These are phyloP conservation scores for Cercospora zeae-maydis DNA, from an alignment of 2,329 filamentous ascomycete species.

Conservation along the genomic window DNA sequence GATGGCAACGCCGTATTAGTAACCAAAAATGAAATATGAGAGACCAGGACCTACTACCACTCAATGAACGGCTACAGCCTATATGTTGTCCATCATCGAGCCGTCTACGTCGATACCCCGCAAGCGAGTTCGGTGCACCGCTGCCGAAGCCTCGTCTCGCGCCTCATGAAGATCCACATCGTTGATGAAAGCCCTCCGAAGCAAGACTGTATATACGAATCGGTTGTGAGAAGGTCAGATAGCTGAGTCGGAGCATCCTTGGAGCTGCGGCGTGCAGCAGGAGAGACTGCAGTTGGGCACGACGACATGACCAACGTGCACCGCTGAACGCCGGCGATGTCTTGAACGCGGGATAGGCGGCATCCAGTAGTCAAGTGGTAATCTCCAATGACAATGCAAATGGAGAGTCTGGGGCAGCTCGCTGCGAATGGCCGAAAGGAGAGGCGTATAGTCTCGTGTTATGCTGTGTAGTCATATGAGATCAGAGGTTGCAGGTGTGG, in stretches of 20 bases:
- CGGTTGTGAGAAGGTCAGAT: background rate
- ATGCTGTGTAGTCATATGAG: background rate
- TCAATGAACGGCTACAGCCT: background rate
- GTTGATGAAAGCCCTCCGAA: background rate
- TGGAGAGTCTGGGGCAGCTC: background rate
- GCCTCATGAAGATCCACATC: background rate
- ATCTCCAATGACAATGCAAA: too few relatives aligned
- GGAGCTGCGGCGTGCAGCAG: too few relatives aligned
- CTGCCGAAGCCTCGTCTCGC: conserved; percentile 8
- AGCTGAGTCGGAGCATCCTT: too few relatives aligned
- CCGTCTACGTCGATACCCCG: conserved; percentile 12
- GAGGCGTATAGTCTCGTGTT: background rate
- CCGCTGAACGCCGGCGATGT: background rate
- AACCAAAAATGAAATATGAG: background rate
- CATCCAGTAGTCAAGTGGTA: too few relatives aligned
- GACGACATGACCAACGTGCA: background rate
- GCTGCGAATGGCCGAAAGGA: background rate
- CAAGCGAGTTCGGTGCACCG: conserved; percentile 14
- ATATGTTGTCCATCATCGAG: background rate
- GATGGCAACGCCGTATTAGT: background rate
- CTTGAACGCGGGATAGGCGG: too few relatives aligned
- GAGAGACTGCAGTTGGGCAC: too few relatives aligned
- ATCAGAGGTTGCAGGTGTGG: background rate
- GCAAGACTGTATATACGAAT: background rate
- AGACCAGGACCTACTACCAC: background rate